Conservation (phyloP, 2,329 filamentous ascomycete genomes). For the Trichoderma koningii region DNA sequence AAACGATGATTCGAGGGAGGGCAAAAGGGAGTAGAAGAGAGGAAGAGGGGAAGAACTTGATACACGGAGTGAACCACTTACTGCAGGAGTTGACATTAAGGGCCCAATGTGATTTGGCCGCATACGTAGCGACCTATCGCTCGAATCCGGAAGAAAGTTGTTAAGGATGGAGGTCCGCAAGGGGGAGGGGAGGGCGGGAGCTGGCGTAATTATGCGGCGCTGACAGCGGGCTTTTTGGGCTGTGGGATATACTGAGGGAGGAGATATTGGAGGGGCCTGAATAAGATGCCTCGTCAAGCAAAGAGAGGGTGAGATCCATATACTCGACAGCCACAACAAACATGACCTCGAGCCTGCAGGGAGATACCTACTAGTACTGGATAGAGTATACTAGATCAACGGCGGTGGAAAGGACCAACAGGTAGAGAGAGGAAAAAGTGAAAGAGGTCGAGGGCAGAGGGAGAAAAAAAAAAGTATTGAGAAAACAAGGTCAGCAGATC, state of each 20-base stretch:
- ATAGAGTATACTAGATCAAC: slow-evolving; percentile 1
- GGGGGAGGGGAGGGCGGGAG: slow-evolving; percentile 11
- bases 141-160: slow-evolving; percentile 19
- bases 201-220: slow-evolving; percentile 13
- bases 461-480: slow-evolving; percentile 9
- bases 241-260: slow-evolving; percentile 22
- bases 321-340: slow-evolving; percentile 24
- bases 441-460: background rate
- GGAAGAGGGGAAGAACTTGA: slow-evolving; percentile 8
- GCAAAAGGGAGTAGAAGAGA: background rate
- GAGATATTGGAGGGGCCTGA: slow-evolving; percentile 22
- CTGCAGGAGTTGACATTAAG: slow-evolving; percentile 33
- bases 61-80: slow-evolving; percentile 29
- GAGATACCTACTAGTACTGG: background rate
- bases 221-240: slow-evolving; percentile 16
- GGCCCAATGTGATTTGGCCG: slow-evolving; percentile 27
- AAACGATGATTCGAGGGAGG: slow-evolving; percentile 18
- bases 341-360: slow-evolving; percentile 16
- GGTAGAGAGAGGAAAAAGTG: background rate
- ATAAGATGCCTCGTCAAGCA: slow-evolving; percentile 20
- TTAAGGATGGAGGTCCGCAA: slow-evolving; percentile 21
- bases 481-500: slow-evolving; percentile 20
- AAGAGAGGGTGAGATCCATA: slow-evolving; percentile 20
- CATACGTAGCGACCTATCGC: slow-evolving; percentile 27
- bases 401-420: slow-evolving; percentile 8